Evolutionary conservation across 805 yeast species (phyloP).

Genomic region (Candida sphagnicola): DNA sequence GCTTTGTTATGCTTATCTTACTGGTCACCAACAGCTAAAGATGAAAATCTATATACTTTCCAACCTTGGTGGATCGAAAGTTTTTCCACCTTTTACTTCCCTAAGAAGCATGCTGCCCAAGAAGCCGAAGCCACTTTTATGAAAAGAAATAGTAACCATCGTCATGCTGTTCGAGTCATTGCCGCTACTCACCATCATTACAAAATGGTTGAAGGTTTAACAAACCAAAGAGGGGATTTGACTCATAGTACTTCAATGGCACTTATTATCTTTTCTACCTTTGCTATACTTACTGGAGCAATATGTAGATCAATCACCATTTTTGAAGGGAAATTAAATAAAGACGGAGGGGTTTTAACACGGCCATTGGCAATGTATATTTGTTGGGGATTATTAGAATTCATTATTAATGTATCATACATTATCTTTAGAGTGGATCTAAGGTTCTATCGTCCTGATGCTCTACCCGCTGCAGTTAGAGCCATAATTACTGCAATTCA

Average conservation of each 20-base stretch:
- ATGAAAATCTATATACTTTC: slow-evolving; percentile 51
- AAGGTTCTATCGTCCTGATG: slow-evolving; percentile 77
- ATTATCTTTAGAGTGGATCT: slow-evolving; percentile 66
- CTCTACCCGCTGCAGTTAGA: slow-evolving; percentile 37
- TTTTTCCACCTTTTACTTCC: slow-evolving; percentile 57
- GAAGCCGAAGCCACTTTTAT: slow-evolving; percentile 46
- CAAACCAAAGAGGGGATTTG: slow-evolving; percentile 39
- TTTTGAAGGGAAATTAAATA: slow-evolving; percentile 16
- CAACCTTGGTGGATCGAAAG: slow-evolving; percentile 80
- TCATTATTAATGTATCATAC: slow-evolving; percentile 51
- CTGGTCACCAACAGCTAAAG: slow-evolving; percentile 52
- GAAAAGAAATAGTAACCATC: slow-evolving; percentile 45
- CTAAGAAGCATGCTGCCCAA: slow-evolving; percentile 47
- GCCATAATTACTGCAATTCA: slow-evolving; percentile 41
- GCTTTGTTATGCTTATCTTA: slow-evolving; percentile 46
- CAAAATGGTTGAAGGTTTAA: slow-evolving; percentile 36
- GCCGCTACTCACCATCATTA: slow-evolving; percentile 49
- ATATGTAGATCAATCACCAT: slow-evolving; percentile 37
- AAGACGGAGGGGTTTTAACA: slow-evolving; percentile 19
- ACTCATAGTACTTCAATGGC: slow-evolving; percentile 52
- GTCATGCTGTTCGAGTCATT: slow-evolving; percentile 56
- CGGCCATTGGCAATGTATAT: slow-evolving; percentile 61
- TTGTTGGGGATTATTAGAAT: slow-evolving; percentile 67
- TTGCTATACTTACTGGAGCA: slow-evolving; percentile 49
- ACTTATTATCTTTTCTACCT: slow-evolving; percentile 44